These are phyloP conservation scores for Penicillium canariense DNA, from an alignment of 495 filamentous ascomycete species.

Conservation along the genomic window DNA sequence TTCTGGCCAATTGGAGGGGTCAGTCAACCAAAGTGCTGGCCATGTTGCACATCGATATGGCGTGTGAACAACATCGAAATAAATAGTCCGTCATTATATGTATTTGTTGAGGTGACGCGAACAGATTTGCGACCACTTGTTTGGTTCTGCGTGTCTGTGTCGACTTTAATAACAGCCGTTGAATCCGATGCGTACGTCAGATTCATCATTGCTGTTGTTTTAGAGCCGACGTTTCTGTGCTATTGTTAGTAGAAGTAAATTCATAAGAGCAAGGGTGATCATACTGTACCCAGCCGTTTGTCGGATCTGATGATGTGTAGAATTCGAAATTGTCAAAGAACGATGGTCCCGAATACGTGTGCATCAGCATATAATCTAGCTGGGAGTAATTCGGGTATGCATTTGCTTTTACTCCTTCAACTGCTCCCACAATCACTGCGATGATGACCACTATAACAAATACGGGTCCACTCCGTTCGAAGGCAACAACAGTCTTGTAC, in stretches of 20 bases:
- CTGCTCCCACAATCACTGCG: conserved; percentile 45
- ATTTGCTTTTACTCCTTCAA: conserved; percentile 37
- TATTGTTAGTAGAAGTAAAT: conserved; percentile 3
- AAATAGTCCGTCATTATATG: conserved; percentile 47
- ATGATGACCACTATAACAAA: conserved; percentile 41
- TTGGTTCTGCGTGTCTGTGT: conserved; percentile 35
- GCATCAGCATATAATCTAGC: conserved; percentile 41
- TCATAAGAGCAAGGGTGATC: neutral
- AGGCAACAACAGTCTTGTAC: too few relatives aligned
- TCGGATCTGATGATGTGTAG: conserved; percentile 43
- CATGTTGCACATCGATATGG: conserved; percentile 47
- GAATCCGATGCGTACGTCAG: conserved; percentile 42
- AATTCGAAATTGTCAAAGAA: conserved; percentile 51
- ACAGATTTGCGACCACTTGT: conserved; percentile 42
- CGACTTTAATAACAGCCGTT: conserved; percentile 50
- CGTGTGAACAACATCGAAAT: conserved; percentile 43
- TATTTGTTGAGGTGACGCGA: conserved; percentile 43
- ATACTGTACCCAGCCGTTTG: conserved; percentile 39
- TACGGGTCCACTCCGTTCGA: too few relatives aligned
- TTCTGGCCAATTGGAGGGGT: conserved; percentile 51
- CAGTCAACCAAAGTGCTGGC: conserved; percentile 57
- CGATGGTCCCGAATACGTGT: conserved; percentile 40
- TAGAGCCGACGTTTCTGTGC: conserved; percentile 17
- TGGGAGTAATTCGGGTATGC: conserved; percentile 46
- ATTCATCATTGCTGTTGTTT: conserved; percentile 31